Conservation (phyloP, 2,329 filamentous ascomycete genomes). For the Calonectria hongkongensis region DNA sequence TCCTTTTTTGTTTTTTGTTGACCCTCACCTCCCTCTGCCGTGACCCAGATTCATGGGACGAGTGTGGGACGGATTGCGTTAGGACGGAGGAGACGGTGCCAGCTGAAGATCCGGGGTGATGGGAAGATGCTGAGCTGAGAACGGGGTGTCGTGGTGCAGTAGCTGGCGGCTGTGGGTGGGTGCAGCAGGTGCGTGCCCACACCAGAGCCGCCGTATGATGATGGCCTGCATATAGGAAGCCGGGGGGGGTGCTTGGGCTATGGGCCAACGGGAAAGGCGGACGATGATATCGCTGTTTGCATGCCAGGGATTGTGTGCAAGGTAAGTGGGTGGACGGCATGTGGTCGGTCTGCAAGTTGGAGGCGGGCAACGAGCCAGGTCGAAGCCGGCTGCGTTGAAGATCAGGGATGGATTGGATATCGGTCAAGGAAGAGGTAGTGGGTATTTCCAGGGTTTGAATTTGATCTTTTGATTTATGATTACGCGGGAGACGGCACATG, state of each 20-base stretch:
- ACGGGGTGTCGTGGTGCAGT: constrained; percentile 20
- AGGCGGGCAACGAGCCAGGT: constrained; percentile 2
- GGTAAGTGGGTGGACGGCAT: constrained; percentile 21
- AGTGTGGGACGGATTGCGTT: constrained; percentile 31
- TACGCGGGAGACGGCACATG: background rate
- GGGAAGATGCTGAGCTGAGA: constrained; percentile 35
- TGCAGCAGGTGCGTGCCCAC: constrained; percentile 14
- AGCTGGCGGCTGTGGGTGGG: constrained; percentile 16
- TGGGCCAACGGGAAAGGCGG: constrained; percentile 16
- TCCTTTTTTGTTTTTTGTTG: background rate
- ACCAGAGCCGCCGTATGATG: constrained; percentile 2
- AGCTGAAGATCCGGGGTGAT: constrained; percentile 37
- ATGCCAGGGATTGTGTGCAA: constrained; percentile 11
- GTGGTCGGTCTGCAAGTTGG: constrained; percentile 26
- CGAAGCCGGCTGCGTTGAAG: background rate
- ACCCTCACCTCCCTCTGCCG: constrained; percentile 4
- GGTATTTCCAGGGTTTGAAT: constrained; percentile 3
- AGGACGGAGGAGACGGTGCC: constrained; percentile 15
- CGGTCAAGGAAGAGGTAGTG: background rate
- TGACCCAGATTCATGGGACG: constrained; percentile 36
- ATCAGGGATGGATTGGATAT: background rate
- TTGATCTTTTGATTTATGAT: constrained; percentile 2
- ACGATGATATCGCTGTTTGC: constrained; percentile 13
- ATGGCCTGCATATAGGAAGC: constrained; percentile 39
- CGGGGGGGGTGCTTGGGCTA: background rate